Base-by-base conservation (phyloP, 768 basidiomycete species). In the Filobasidium floriforme region DNA sequence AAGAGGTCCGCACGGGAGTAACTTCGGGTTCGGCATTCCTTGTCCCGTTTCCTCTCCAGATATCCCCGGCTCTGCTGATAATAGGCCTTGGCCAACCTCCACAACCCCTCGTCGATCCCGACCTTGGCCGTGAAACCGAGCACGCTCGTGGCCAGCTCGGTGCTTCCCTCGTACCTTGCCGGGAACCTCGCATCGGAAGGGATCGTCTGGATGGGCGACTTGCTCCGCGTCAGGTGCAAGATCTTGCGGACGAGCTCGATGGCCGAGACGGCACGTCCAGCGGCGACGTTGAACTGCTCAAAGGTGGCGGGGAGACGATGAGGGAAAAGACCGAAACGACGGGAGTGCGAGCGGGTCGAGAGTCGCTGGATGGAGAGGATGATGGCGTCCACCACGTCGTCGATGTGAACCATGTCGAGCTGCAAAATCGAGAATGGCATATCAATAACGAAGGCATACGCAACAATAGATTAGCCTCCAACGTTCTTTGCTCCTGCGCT, bases 321-420 rank as follows among this genome's bases (percentile, higher is more conserved):
- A 5, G 46, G 46, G 24, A 51, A 51, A 6, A 18, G 24, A 3
- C 46, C 18, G 46, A 24, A 49, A 4, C 18, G 18, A 22, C 22
- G 46, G 46, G 18, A 22, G 12, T 14, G 46, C 3, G 15, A 22
- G 14, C 46, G 46, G 46, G 46, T 49, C 3, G 15, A 15, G 54
- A 70, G 67, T 9, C 60, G 59, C 11, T 51, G 49, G 24, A 68
- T 61, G 40, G 69, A 46, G 57, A 70, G 67, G 18, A 70, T 29
- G 59, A 70, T 65, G 24, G 69, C 67, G 67, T 67, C 62, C 18
- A 70, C 60, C 26, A 41, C 61, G 59, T 70, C 69, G 61, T 68
- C 67, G 12, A 68, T 65, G 59, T 68, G 67, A 26, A 70, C 52
- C 62, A 70, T 59, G 43, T 67, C 66, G 40, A 66, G 61, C 54